Conservation (phyloP, 2,329 filamentous ascomycete species). For the Colletotrichum sp. region DNA sequence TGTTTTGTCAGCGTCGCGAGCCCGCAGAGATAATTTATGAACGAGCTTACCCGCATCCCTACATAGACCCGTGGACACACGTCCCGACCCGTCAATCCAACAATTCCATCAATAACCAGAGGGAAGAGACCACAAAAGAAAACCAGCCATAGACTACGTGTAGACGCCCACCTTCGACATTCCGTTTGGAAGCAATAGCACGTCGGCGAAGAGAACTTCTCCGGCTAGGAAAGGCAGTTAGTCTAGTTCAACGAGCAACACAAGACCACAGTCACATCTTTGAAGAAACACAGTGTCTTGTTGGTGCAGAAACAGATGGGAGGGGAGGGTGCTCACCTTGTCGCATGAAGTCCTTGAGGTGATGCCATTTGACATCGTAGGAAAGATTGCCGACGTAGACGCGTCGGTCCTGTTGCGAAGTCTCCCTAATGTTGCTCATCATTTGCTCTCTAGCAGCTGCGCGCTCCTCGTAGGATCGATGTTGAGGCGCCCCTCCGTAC, state of each 20-base stretch:
- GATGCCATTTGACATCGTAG: slow-evolving; percentile 99
- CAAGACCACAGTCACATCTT: slow-evolving; percentile 37
- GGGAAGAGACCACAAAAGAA: slow-evolving; percentile 69
- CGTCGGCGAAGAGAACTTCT: slow-evolving; percentile 99
- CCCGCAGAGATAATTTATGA: not conserved
- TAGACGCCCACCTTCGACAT: slow-evolving; percentile 99
- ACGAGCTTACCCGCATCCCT: slow-evolving; percentile 97
- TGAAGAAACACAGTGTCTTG: not conserved
- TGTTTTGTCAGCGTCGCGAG: slow-evolving; percentile 32
- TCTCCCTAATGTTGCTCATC: slow-evolving; percentile 93
- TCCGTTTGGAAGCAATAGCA: slow-evolving; percentile 99
- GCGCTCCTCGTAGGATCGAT: slow-evolving; percentile 85
- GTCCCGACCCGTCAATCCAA: slow-evolving; percentile 99
- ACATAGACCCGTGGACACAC: slow-evolving; percentile 84
- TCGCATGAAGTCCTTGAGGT: slow-evolving; percentile 99
- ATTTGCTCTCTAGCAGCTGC: slow-evolving; percentile 87
- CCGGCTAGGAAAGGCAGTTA: slow-evolving; percentile 70
- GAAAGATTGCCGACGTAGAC: slow-evolving; percentile 99
- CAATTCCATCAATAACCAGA: slow-evolving; percentile 78
- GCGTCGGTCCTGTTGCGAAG: slow-evolving; percentile 96
- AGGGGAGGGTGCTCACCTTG: slow-evolving; percentile 72
- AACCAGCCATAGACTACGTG: slow-evolving; percentile 86
- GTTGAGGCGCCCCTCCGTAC: slow-evolving; percentile 64
- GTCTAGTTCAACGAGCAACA: not conserved
- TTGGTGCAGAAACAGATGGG: not conserved